phyloP scores from a whole-genome alignment of 2,329 filamentous ascomycete species.

The Colletotrichum horii region DNA sequence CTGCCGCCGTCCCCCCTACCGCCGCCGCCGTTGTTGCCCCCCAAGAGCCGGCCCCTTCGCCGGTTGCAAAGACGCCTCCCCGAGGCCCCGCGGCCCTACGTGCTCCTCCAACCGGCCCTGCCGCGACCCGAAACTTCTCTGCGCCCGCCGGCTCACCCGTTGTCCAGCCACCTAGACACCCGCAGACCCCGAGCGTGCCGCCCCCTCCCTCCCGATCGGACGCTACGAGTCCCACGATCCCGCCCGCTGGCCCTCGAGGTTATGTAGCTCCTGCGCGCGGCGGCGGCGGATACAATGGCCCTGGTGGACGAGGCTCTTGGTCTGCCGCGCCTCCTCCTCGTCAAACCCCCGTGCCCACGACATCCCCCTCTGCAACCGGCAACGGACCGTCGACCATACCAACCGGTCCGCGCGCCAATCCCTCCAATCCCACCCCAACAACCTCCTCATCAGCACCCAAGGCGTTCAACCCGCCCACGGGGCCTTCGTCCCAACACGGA shows the following conservation, averaged over 20 bases:
- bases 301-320: constrained; percentile 54
- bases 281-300: constrained; percentile 47
- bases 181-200: constrained; percentile 36
- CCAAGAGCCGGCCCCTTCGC: constrained; percentile 30
- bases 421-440: constrained; percentile 39
- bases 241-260: constrained; percentile 60
- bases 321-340: constrained; percentile 28
- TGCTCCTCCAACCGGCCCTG: constrained; percentile 53
- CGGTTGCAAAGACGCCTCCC: constrained; percentile 51
- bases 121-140: constrained; percentile 41
- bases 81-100: constrained; percentile 60
- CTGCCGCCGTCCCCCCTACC: constrained; percentile 15
- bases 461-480: constrained; percentile 63
- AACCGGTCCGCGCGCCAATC: constrained; percentile 49
- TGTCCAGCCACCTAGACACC: constrained; percentile 36
- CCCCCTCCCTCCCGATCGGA: constrained; percentile 38
- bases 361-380: constrained; percentile 42
- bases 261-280: constrained; percentile 53
- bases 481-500: constrained; percentile 48
- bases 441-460: constrained; percentile 42
- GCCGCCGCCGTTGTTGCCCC: constrained; percentile 21
- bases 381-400: constrained; percentile 47
- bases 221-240: constrained; percentile 50
- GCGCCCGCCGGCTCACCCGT: constrained; percentile 40
- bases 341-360: constrained; percentile 34